Evolutionary conservation across 257 asterid genomes (phyloP).

Genomic region (Primulina eburnea): DNA sequence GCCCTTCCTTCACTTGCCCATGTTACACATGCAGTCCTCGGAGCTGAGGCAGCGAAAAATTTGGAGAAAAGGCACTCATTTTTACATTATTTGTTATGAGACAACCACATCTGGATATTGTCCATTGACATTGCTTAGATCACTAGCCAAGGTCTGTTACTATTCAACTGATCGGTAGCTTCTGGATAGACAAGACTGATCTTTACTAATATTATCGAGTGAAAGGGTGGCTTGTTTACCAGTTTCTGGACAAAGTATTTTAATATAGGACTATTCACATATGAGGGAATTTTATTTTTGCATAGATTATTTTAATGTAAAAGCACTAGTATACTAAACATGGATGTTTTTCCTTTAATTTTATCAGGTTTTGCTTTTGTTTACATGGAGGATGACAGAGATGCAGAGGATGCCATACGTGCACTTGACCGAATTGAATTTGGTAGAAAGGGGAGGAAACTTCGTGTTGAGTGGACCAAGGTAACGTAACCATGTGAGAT

Average conservation of each 20-base stretch:
- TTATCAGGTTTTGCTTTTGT: constrained; percentile 58
- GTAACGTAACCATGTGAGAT: constrained; percentile 25
- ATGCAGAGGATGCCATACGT: constrained; percentile 83
- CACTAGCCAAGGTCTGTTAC: constrained; percentile 64
- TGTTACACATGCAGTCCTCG: constrained; percentile 46
- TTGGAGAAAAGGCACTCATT: constrained; percentile 48
- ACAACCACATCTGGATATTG: constrained; percentile 55
- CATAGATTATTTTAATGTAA: constrained; percentile 7
- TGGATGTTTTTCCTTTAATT: constrained; percentile 4
- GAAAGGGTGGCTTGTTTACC: constrained; percentile 33
- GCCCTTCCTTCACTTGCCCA: constrained; percentile 59
- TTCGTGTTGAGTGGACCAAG: constrained; percentile 95
- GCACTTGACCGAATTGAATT: constrained; percentile 70
- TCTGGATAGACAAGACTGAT: constrained; percentile 41
- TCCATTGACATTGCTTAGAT: constrained; percentile 59
- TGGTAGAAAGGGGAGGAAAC: constrained; percentile 79
- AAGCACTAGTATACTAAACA: neutral
- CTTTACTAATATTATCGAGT: constrained; percentile 36
- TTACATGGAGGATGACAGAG: constrained; percentile 86
- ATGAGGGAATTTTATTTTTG: constrained; percentile 22
- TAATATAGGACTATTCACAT: constrained; percentile 12
- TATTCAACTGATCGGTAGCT: constrained; percentile 45
- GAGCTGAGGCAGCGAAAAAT: constrained; percentile 59
- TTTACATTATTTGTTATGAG: constrained; percentile 32
- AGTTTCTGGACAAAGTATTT: constrained; percentile 24